Percentiles rank a stretch among this genome's conserved stretches.
Conservation (phyloP, 345 rosid species). For the Carallia brachiata region DNA sequence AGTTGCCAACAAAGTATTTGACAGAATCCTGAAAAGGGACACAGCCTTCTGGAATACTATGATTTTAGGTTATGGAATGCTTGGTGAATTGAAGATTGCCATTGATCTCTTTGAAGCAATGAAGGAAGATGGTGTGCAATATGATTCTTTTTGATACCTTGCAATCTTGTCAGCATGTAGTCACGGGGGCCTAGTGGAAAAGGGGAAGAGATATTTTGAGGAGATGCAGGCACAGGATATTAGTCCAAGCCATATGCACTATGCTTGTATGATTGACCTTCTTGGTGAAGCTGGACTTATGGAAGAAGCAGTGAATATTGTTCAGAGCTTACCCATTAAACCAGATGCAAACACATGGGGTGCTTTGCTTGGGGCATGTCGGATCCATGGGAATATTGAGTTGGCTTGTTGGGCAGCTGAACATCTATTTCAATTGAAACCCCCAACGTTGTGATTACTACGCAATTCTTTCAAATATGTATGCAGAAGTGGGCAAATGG, state of each 20-base stretch:
- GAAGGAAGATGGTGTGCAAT: neutral
- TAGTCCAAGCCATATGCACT: neutral
- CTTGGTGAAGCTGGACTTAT: slow-evolving; percentile 2
- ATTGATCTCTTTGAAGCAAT: neutral
- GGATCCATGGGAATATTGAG: slow-evolving; percentile 4
- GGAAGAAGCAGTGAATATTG: neutral
- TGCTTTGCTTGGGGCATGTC: slow-evolving; percentile 3
- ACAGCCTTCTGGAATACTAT: neutral
- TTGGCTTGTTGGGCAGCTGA: slow-evolving; percentile 1
- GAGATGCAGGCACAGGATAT: neutral
- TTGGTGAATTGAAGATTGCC: slow-evolving; percentile 1
- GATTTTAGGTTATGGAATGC: slow-evolving; percentile 7
- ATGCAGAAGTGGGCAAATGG: slow-evolving; percentile 1
- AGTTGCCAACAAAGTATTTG: neutral
- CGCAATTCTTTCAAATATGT: slow-evolving; percentile 4
- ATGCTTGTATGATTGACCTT: slow-evolving; percentile 1
- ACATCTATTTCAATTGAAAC: neutral
- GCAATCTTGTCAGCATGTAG: neutral
- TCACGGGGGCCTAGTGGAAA: neutral
- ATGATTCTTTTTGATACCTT: neutral
- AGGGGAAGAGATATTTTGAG: slow-evolving; percentile 2
- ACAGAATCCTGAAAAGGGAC: neutral
- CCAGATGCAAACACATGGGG: neutral
- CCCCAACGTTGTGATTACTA: slow-evolving; percentile 1
- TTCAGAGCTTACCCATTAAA: neutral